Evolutionary conservation across 1,284 basidiomycete genomes (phyloP), one percentile per base, ranked within the genome.

Genomic region (Cutaneotrichosporon sp.): DNA sequence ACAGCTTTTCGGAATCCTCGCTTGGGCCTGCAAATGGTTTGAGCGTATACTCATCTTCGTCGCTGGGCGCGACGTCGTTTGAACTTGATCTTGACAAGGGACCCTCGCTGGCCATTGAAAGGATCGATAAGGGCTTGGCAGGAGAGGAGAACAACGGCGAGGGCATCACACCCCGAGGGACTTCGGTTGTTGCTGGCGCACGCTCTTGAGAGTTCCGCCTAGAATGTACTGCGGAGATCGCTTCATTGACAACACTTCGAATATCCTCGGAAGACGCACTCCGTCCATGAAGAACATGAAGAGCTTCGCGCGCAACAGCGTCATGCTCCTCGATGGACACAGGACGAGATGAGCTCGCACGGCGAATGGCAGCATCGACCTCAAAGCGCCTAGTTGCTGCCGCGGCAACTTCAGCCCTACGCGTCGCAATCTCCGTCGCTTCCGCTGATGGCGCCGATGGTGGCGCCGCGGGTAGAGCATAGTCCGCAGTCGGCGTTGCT

Each of bases 301-400:
- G 5, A 10, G 49, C 21, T 45, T 46, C 20, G 1, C 49, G 43
- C 1, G 30, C 44, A 3, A 40, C 54, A 0, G 12, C 10, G n/a
- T 55, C 54, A 14, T 51, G n/a, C 9, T 47, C 49, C 1, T 35
- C 47, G 21, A 40, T 38, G 17, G 33, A 35, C 12, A 44, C 23
- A 13, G 48, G 21, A 2, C 10, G 38, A 12, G 20, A 4, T 4
- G 33, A 38, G 4, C 18, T 33, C 2, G 15, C 43, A 33, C 46
- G 43, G 21, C 44, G 47, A n/a, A 55, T 20, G 12, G 45, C 49
- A 5, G 40, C 23, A 4, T 55, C 54, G 21, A 55, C 21, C 14
- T 55, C 45, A 4, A 23, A 7, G 3, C 38, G 50, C 2, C 21
- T 14, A 18, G 21, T 21, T 9, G 37, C 38, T 2, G 50, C 43